phyloP scores from a whole-genome alignment of 352 stramenopile species.

The Globisporangium cystogenes region DNA sequence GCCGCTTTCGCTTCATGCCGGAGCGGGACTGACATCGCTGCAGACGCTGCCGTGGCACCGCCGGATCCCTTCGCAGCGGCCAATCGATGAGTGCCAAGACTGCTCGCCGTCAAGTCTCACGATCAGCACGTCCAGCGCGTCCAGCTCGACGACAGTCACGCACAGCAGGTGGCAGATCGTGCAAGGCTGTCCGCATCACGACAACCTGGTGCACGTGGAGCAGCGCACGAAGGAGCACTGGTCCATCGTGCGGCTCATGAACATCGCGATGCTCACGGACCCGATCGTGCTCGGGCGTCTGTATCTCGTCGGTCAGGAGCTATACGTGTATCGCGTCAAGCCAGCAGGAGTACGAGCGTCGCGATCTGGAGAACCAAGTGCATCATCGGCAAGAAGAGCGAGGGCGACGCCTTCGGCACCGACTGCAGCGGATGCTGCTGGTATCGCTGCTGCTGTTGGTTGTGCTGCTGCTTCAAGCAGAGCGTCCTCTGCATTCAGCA shows the following conservation, averaged over 20 bases:
- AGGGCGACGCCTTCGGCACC: no score
- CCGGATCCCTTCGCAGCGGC: not conserved
- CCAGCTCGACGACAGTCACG: no score
- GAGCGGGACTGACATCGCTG: no score
- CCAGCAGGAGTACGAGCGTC: not conserved
- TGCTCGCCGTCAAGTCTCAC: conserved; percentile 1
- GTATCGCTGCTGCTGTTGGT: no score
- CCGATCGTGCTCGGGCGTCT: conserved; percentile 18
- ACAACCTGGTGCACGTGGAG: conserved; percentile 15
- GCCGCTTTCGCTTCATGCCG: no score
- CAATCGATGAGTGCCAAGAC: not conserved
- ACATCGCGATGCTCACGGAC: conserved; percentile 26
- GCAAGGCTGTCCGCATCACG: conserved; percentile 11
- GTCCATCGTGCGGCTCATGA: conserved; percentile 24
- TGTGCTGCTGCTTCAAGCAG: no score
- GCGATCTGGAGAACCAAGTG: no score
- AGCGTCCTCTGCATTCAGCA: no score
- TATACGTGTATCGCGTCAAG: conserved; percentile 22
- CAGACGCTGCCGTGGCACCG: not conserved
- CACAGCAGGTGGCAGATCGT: conserved; percentile 8
- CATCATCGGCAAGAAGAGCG: no score
- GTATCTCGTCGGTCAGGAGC: conserved; percentile 7
- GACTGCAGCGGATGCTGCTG: no score
- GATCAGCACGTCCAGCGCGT: not conserved
- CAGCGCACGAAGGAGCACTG: conserved; percentile 16